These are phyloP conservation scores for Apiospora marii DNA, from an alignment of 2,329 filamentous ascomycete species.

Conservation along the genomic window DNA sequence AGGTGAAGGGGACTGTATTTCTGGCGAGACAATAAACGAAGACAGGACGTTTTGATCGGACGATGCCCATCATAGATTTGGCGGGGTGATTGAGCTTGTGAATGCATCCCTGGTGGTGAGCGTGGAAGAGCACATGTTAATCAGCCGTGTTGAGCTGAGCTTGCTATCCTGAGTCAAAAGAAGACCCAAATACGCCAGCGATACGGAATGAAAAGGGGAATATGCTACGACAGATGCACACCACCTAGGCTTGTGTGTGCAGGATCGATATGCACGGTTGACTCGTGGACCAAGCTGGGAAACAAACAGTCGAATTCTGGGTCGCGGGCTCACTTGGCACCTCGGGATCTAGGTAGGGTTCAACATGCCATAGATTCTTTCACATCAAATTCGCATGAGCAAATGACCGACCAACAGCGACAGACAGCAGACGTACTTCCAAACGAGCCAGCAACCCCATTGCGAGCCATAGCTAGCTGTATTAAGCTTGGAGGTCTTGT, in stretches of 20 bases:
- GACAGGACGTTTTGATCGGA: background rate
- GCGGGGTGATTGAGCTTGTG: background rate
- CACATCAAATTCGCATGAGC: background rate
- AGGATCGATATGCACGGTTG: background rate
- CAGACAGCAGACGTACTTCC: background rate
- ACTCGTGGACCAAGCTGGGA: background rate
- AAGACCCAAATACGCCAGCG: background rate
- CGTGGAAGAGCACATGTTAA: background rate
- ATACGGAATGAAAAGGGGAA: background rate
- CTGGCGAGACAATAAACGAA: too few species aligned
- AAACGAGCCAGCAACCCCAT: background rate
- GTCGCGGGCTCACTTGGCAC: too few species aligned
- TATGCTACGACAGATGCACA: background rate
- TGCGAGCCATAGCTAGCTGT: background rate
- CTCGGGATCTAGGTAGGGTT: background rate
- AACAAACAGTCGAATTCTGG: too few species aligned
- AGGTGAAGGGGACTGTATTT: too few species aligned
- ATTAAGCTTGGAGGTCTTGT: background rate
- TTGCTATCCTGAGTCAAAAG: background rate
- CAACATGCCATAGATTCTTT: background rate
- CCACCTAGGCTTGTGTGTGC: background rate
- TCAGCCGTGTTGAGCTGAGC: background rate
- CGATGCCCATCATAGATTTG: background rate
- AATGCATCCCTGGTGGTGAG: background rate
- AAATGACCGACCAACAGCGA: background rate